Evolutionary conservation across 139 green algal species (phyloP), one percentile per base, ranked within the genome.

Genomic region (Chlamydomonas applanata): DNA sequence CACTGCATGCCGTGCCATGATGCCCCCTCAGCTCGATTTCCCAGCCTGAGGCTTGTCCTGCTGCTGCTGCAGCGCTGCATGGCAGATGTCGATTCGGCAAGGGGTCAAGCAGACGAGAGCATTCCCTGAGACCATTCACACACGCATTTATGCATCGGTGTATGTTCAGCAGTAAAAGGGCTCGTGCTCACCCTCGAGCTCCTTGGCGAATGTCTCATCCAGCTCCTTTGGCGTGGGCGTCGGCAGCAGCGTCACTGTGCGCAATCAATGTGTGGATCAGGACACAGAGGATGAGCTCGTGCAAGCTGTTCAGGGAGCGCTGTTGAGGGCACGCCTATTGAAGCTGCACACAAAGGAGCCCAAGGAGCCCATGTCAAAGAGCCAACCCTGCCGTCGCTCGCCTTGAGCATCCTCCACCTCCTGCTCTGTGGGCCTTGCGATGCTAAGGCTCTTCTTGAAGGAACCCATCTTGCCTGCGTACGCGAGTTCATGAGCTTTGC

Each of bases 191-290:
- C 64, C 64, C 53, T 81, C 75, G 4, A 81, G 69, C 49, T 76
- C 75, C 60, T 76, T 76, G 45, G 71, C 75, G 60, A 81, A 75
- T 3, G 29, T 29, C 33, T 72, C 60, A 0, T 81, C 75, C 4
- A 81, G 25, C 61, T 81, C 68, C 2, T 40, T 45, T 19, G 33
- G 20, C 1, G 66, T 70, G n/a, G 66, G 60, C 11, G 56, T 70
- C 9, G 44, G 56, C 13, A 70, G 49, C 4, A 62, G 22, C 33
- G 67, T 60, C 1, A 80, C 25, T 40, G 29, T 40, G 16, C 20
- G 17, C 17, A 24, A 25, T 36, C 4, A 16, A 67, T 40, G 17
- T 17, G 60, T 20, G 11, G 34, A 11, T 29, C 27, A 16, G 62
- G 27, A 33, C 22, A 33, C 34, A 29, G 40, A 11, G 27, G 60